Evolutionary conservation across 2,329 filamentous ascomycete species (phyloP).

Genomic region (Orbilia javanica): DNA sequence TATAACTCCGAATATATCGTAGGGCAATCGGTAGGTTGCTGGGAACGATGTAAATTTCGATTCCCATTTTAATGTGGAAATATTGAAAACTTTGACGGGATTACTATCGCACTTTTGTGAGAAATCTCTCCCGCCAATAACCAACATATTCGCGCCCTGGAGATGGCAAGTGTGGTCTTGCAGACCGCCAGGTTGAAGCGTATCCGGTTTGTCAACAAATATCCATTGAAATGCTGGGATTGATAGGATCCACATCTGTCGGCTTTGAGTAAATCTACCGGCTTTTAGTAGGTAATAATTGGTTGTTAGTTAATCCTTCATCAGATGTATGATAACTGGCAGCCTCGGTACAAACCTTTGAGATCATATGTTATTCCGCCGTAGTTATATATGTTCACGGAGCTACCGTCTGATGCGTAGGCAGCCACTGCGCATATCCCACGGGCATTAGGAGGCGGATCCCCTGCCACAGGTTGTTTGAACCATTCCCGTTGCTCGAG

Average conservation of each 20-base stretch:
- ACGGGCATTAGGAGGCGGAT: conserved; percentile 30
- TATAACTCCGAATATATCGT: conserved; percentile 28
- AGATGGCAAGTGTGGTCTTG: conserved; percentile 56
- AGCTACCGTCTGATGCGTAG: conserved; percentile 39
- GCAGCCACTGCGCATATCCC: conserved; percentile 41
- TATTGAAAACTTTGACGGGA: conserved; percentile 50
- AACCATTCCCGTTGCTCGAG: conserved; percentile 40
- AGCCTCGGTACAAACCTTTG: not conserved
- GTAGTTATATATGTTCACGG: conserved; percentile 52
- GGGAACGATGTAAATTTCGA: not conserved
- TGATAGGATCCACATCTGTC: conserved; percentile 45
- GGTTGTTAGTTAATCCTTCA: not conserved
- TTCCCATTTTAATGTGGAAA: conserved; percentile 49
- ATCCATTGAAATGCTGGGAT: conserved; percentile 54
- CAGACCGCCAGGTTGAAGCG: conserved; percentile 31
- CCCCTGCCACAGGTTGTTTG: conserved; percentile 35
- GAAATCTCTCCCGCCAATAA: conserved; percentile 48
- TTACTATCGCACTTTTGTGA: conserved; percentile 18
- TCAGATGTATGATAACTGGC: not conserved
- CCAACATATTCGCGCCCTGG: conserved; percentile 36
- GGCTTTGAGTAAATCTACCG: conserved; percentile 32
- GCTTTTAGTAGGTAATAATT: not conserved
- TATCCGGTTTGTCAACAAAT: conserved; percentile 44
- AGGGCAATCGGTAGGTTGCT: conserved; percentile 35
- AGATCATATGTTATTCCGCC: conserved; percentile 42